Percentiles rank a stretch among this genome's conserved stretches.
phyloP scores from a whole-genome alignment of 139 green algal genomes.

The Tetradesmus lagerheimii region DNA sequence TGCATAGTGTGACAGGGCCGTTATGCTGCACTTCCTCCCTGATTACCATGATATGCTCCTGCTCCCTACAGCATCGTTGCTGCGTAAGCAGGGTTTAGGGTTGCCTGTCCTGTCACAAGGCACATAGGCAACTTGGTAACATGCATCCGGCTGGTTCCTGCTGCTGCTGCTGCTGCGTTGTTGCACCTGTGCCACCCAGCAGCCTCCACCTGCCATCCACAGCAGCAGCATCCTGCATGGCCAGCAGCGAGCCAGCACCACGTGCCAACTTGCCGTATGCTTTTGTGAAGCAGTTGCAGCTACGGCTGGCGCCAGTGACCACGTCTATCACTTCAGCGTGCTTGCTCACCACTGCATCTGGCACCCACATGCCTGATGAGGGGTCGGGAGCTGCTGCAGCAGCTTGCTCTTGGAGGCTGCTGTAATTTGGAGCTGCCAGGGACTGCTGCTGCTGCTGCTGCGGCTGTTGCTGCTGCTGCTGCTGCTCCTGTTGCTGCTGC shows the following conservation, averaged over 20 bases:
- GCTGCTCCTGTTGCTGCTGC: conserved; percentile 2
- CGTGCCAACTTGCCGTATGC: conserved; percentile 76
- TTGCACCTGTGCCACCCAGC: background rate
- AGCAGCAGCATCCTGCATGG: conserved; percentile 17
- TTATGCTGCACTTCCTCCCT: too few species aligned
- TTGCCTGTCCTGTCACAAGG: too few species aligned
- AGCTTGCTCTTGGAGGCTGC: background rate
- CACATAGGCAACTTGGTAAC: background rate
- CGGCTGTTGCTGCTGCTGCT: background rate
- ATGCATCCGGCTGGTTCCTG: background rate
- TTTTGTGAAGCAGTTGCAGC: conserved; percentile 88
- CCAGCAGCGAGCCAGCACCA: conserved; percentile 77
- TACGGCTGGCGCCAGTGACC: conserved; percentile 51
- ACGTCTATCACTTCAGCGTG: conserved; percentile 72
- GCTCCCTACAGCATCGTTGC: too few species aligned
- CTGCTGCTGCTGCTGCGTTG: too few species aligned
- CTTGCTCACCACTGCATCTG: conserved; percentile 53
- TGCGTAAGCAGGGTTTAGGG: too few species aligned
- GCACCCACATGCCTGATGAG: conserved; percentile 43
- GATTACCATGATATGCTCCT: too few species aligned
- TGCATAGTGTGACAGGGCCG: too few species aligned
- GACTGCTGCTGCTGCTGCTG: background rate
- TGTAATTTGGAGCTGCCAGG: background rate
- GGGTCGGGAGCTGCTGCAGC: background rate
- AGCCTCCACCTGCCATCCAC: conserved; percentile 16